Conservation (phyloP, 2,329 filamentous ascomycete genomes). For the Diplocarpon mali region DNA sequence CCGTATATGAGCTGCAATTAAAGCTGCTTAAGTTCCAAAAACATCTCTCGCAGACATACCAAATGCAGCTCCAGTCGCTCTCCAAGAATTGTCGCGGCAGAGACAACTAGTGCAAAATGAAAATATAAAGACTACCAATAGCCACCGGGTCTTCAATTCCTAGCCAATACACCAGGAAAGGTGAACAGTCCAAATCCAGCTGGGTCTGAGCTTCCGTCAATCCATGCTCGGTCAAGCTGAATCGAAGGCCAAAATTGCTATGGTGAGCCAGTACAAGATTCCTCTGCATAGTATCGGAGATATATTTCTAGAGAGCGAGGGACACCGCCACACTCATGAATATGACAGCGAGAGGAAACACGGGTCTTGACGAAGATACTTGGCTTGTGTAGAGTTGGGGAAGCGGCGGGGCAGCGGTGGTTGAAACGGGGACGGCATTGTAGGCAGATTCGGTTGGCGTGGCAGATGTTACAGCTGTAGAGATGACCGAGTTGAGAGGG, state of each 20-base stretch:
- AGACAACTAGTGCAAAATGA: slow-evolving; percentile 9
- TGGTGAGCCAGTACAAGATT: not conserved
- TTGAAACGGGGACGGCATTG: slow-evolving; percentile 5
- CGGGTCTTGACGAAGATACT: not conserved
- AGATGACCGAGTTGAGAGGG: slow-evolving; percentile 4
- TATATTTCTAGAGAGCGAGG: not conserved
- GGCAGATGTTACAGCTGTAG: slow-evolving; percentile 7
- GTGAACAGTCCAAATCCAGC: slow-evolving; percentile 3
- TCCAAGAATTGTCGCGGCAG: not conserved
- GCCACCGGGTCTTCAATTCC: not conserved
- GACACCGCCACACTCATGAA: slow-evolving; percentile 1
- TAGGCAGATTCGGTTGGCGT: slow-evolving; percentile 6
- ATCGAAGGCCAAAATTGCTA: not conserved
- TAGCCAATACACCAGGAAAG: slow-evolving; percentile 3
- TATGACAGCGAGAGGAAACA: not conserved
- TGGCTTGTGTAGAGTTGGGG: slow-evolving; percentile 8
- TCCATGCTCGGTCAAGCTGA: not conserved
- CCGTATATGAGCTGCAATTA: slow-evolving; percentile 8
- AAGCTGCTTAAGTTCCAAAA: slow-evolving; percentile 15
- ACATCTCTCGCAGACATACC: slow-evolving; percentile 12
- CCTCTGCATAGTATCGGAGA: not conserved
- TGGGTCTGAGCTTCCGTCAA: not conserved
- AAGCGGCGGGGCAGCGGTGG: slow-evolving; percentile 1
- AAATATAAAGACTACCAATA: slow-evolving; percentile 10
- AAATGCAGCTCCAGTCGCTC: slow-evolving; percentile 6